Conservation (phyloP, 2,329 filamentous ascomycete genomes). For the Pseudocercospora pini-densiflorae region DNA sequence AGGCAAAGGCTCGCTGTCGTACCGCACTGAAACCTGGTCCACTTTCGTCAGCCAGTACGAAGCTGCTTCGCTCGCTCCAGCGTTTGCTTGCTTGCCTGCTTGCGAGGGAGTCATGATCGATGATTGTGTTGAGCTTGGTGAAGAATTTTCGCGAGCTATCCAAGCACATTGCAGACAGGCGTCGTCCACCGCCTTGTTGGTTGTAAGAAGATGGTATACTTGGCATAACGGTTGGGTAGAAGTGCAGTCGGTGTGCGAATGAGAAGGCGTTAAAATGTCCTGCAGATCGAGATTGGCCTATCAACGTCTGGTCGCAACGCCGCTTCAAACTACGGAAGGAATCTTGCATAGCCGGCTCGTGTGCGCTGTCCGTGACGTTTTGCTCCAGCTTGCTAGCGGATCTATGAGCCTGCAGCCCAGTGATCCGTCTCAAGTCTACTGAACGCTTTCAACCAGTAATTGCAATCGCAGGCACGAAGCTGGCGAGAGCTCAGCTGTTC, state of each 20-base stretch:
- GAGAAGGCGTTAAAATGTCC: slow-evolving; percentile 10
- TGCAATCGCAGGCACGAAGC: neutral
- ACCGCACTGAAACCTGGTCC: slow-evolving; percentile 13
- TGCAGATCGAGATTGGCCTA: slow-evolving; percentile 9
- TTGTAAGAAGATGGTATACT: slow-evolving; percentile 19
- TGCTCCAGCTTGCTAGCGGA: slow-evolving; percentile 10
- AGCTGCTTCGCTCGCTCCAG: neutral
- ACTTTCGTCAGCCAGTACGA: neutral
- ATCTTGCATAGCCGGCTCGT: slow-evolving; percentile 15
- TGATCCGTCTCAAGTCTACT: slow-evolving; percentile 12
- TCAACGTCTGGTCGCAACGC: slow-evolving; percentile 14
- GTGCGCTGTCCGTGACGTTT: slow-evolving; percentile 16
- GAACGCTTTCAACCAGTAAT: neutral
- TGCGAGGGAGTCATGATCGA: slow-evolving; percentile 1
- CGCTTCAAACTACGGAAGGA: slow-evolving; percentile 1
- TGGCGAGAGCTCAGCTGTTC: slow-evolving; percentile 4
- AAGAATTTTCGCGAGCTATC: slow-evolving; percentile 21
- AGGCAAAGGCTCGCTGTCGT: slow-evolving; percentile 7
- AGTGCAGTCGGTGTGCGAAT: slow-evolving; percentile 19
- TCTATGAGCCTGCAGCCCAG: neutral
- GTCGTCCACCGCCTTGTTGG: slow-evolving; percentile 19
- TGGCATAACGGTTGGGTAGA: slow-evolving; percentile 19
- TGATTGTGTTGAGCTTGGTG: slow-evolving; percentile 1
- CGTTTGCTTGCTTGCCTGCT: neutral
- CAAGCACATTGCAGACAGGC: slow-evolving; percentile 16